Conservation (phyloP, 202 grass and related monocot genomes). For the Hordeum pubiflorum region DNA sequence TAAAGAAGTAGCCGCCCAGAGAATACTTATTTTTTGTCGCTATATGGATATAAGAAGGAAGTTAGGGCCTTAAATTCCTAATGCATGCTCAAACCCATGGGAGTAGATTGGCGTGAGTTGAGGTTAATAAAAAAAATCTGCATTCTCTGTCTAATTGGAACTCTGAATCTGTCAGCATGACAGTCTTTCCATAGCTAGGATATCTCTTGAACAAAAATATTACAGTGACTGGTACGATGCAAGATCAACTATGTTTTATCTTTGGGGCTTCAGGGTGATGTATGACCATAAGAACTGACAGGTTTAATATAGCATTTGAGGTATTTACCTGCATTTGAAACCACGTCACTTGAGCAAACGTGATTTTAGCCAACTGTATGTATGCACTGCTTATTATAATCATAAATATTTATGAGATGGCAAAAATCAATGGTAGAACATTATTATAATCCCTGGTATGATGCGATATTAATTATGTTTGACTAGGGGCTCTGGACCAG, state of each 20-base stretch:
- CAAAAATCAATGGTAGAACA: background rate
- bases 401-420: background rate
- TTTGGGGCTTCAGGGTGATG: background rate
- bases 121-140: background rate
- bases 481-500: background rate
- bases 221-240: background rate
- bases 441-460: background rate
- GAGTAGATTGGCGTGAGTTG: background rate
- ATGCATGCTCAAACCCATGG: background rate
- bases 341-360: background rate
- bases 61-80: background rate
- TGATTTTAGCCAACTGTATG: background rate
- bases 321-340: background rate
- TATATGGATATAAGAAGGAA: background rate
- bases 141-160: background rate
- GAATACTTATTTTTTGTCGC: background rate
- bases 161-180: background rate
- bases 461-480: background rate
- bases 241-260: background rate
- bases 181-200: background rate
- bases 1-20: background rate
- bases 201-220: background rate
- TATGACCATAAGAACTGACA: background rate
- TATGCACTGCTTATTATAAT: background rate
- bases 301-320: background rate